Base-by-base conservation (phyloP, 2,329 filamentous ascomycete species). In the Cladobotryum mycophilum region DNA sequence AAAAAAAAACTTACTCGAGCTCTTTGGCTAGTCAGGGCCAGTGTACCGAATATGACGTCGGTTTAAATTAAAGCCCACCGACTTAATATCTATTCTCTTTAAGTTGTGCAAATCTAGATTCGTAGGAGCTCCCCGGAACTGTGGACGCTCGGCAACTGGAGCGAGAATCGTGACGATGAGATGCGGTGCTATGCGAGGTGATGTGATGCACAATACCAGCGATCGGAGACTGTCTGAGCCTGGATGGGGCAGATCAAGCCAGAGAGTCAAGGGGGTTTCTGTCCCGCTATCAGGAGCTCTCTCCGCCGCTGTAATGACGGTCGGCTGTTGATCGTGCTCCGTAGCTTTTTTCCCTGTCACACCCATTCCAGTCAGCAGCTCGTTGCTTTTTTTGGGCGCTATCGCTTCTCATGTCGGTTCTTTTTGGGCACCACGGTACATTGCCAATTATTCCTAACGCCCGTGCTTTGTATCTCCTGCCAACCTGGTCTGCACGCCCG, bases 181-280 rank as follows among this genome's bases (percentile, higher is more conserved):
- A 38, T 36, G 51, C 30, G 41, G 36, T 40, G 33, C 15, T 41
- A 45, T 22, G 49, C 45, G 41, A 41, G 17, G 49, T 49, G 37
- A 25, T 44, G 41, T 44, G 41, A 33, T 25, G 41, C 41, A 44
- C 41, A 44, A 44, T 37, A 43, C 42, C 44, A 25, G 43, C 47
- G 43, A 53, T 53, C 47, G 38, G 37, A 42, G 44, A 45, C 46
- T 41, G 25, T 35, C 18, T 42, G 13, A 18, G 40, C 15, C 18
- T 22, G 13, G 40, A 35, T 45, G 41, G 48, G 48, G 42, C 25
- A 50, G 43, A 45, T 50, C 48, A 50, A 46, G 33, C 15, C 25
- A 30, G 25, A 30, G 25, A 30, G 25, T 30, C 25, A 30, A 30
- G 25, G 25, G 25, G 25, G 25, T 30, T 30, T 30, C 25, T 30